Evolutionary conservation across 805 yeast species (phyloP).

Genomic region (Candida odintsovae): DNA sequence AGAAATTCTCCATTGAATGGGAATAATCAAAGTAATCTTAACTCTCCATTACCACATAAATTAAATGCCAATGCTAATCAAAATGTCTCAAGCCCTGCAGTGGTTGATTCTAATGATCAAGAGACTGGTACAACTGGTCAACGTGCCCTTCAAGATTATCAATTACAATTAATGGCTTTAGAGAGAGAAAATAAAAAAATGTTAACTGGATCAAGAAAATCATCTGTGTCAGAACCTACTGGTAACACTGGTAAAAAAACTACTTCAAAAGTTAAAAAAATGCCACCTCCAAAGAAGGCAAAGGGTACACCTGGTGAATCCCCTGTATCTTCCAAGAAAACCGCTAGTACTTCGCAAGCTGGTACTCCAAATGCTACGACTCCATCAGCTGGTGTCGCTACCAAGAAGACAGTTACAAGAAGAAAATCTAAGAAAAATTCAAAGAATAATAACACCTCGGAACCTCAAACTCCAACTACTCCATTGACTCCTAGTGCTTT

Average conservation of each 20-base stretch:
- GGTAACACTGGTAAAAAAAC: slow-evolving; percentile 4
- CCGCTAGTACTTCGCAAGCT: neutral
- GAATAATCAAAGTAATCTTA: slow-evolving; percentile 1
- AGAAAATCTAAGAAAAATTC: slow-evolving; percentile 15
- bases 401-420: slow-evolving; percentile 14
- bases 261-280: slow-evolving; percentile 7
- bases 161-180: slow-evolving; percentile 66
- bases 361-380: slow-evolving; percentile 1
- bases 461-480: slow-evolving; percentile 38
- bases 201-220: slow-evolving; percentile 44
- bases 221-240: slow-evolving; percentile 4
- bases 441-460: slow-evolving; percentile 23
- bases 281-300: slow-evolving; percentile 23
- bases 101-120: slow-evolving; percentile 12
- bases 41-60: slow-evolving; percentile 10
- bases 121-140: slow-evolving; percentile 16
- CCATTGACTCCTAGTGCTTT: slow-evolving; percentile 30
- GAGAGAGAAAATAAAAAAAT: slow-evolving; percentile 74
- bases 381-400: neutral
- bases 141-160: slow-evolving; percentile 71
- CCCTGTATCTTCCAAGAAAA: slow-evolving; percentile 2
- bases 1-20: slow-evolving; percentile 10
- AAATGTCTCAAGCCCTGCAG: slow-evolving; percentile 23
- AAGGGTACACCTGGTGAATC: slow-evolving; percentile 9
- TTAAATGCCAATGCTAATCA: slow-evolving; percentile 11